These are phyloP conservation scores for Rhizopogon sp. DNA, from an alignment of 768 basidiomycete genomes.

Conservation along the genomic window DNA sequence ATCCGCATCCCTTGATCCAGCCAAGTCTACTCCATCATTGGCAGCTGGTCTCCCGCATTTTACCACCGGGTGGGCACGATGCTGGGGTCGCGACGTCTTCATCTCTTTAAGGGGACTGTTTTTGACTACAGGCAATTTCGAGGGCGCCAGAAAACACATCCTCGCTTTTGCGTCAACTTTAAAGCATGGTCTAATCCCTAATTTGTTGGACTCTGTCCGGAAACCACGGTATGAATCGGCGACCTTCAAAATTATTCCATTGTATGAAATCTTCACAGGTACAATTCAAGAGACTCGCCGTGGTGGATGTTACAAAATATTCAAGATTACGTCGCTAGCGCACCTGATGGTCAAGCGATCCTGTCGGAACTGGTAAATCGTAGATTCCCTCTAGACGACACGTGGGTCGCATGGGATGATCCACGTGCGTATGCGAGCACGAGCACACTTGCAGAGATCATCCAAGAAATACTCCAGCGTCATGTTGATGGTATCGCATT, in stretches of 20 bases:
- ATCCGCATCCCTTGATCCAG: conserved; percentile 85
- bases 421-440: conserved; percentile 75
- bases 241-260: background rate
- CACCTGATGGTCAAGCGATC: conserved; percentile 79
- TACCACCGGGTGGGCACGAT: conserved; percentile 87
- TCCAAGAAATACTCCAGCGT: conserved; percentile 94
- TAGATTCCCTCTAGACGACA: conserved; percentile 93
- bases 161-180: conserved; percentile 88
- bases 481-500: conserved; percentile 92
- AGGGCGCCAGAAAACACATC: conserved; percentile 84
- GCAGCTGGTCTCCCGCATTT: conserved; percentile 98
- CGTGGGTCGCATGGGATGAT: conserved; percentile 92
- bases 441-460: conserved; percentile 85
- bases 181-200: conserved; percentile 96
- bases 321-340: conserved; percentile 83
- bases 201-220: conserved; percentile 84
- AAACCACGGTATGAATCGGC: conserved; percentile 60
- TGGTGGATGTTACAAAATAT: conserved; percentile 99
- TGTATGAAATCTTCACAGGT: conserved; percentile 36
- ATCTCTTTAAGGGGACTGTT: conserved; percentile 93
- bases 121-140: conserved; percentile 86
- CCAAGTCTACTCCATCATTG: conserved; percentile 66
- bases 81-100: conserved; percentile 95
- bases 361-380: conserved; percentile 80
- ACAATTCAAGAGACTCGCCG: conserved; percentile 96